A percentile compares a stretch with the other conserved stretches of the same genome.
Conservation (phyloP, 805 yeast genomes). For the Metschnikowia cerradonensis region DNA sequence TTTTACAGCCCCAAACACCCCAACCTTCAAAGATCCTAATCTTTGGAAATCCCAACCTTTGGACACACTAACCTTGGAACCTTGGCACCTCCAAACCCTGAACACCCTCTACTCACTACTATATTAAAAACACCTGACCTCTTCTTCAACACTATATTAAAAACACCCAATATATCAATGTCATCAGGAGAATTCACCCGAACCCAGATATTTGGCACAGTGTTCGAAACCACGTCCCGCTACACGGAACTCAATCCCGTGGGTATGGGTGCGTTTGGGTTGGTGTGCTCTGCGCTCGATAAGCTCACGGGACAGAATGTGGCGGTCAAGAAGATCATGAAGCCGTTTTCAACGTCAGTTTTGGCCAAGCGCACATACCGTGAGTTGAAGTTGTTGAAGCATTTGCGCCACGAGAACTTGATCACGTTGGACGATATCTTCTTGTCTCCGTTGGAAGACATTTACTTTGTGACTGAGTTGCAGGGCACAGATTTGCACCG, state of each 20-base stretch:
- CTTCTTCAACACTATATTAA: too few relatives aligned
- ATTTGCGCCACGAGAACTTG: conserved; percentile 89
- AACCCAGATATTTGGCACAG: conserved; percentile 93
- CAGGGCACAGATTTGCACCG: conserved; percentile 96
- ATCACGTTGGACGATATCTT: conserved; percentile 49
- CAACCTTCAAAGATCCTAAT: too few relatives aligned
- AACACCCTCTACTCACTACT: not conserved
- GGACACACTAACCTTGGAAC: too few relatives aligned
- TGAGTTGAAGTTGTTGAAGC: conserved; percentile 89
- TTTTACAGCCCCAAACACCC: too few relatives aligned
- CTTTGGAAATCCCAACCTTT: too few relatives aligned
- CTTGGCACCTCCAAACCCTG: too few relatives aligned
- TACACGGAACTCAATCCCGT: conserved; percentile 93
- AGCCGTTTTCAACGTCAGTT: conserved; percentile 92
- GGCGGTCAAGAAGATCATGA: conserved; percentile 96
- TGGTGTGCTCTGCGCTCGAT: conserved; percentile 95
- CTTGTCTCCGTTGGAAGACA: conserved; percentile 85
- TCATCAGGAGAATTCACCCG: conserved; percentile 51
- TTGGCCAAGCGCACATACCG: conserved; percentile 95
- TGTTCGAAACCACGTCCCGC: conserved; percentile 85
- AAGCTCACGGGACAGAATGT: conserved; percentile 87
- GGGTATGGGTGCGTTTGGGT: conserved; percentile 99
- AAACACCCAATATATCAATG: conserved; percentile 22
- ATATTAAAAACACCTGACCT: not conserved
- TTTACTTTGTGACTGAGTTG: conserved; percentile 91